Conservation (phyloP, 768 basidiomycete species). For the Boletus sp. region DNA sequence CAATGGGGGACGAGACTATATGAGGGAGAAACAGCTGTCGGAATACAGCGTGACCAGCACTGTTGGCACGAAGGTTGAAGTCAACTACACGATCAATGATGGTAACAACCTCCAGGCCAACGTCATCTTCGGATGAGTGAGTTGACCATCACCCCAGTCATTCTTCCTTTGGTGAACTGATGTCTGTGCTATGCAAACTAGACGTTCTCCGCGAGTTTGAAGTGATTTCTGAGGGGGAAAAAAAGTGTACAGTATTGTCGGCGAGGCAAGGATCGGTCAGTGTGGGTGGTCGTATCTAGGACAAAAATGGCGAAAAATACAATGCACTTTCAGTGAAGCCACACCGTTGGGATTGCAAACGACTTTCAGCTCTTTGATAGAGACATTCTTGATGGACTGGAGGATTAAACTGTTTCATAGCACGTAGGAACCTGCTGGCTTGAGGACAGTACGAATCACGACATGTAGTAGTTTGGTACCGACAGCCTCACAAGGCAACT, state of each 20-base stretch:
- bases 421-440: too few species aligned
- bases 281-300: not conserved
- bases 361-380: not conserved
- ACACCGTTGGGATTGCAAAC: not conserved
- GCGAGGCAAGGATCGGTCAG: not conserved
- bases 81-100: not conserved
- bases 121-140: conserved; percentile 5
- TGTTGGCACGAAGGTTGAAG: not conserved
- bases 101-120: conserved; percentile 8
- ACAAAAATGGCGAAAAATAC: not conserved
- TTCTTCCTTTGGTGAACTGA: not conserved
- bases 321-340: not conserved
- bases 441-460: too few species aligned
- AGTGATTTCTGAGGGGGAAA: not conserved
- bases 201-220: not conserved
- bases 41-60: conserved; percentile 6
- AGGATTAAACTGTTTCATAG: not conserved
- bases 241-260: not conserved
- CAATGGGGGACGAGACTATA: not conserved
- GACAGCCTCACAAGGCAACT: too few species aligned
- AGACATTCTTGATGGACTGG: not conserved
- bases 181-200: not conserved
- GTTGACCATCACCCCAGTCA: not conserved
- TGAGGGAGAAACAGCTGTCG: conserved; percentile 5
- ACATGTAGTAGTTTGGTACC: too few species aligned